phyloP scores from a whole-genome alignment of 2,329 filamentous ascomycete species.

The Biscogniauxia mediterranea region DNA sequence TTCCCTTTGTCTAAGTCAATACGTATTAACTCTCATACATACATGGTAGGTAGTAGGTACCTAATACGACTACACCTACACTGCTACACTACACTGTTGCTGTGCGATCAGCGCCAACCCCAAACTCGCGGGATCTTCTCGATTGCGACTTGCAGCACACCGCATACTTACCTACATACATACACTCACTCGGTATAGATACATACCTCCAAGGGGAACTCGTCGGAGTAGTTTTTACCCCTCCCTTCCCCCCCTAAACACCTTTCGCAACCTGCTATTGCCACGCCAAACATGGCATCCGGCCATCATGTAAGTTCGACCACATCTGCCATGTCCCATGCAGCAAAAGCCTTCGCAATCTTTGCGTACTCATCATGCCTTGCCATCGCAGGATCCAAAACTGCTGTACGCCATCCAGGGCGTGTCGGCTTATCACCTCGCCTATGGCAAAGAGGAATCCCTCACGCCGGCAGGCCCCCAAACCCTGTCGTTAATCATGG shows the following conservation, averaged over 20 bases:
- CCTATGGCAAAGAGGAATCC: conserved; percentile 78
- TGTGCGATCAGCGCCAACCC: neutral
- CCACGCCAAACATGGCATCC: conserved; percentile 39
- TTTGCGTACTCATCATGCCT: conserved; percentile 9
- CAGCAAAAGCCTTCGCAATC: neutral
- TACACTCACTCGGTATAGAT: neutral
- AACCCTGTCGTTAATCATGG: conserved; percentile 92
- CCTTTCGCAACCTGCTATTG: neutral
- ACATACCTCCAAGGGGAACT: neutral
- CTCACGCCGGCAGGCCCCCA: conserved; percentile 85
- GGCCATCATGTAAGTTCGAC: conserved; percentile 41
- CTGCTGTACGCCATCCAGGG: conserved; percentile 72
- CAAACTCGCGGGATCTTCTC: neutral
- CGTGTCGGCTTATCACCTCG: conserved; percentile 87
- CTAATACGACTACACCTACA: neutral
- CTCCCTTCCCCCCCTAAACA: too few relatives aligned
- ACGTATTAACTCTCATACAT: too few relatives aligned
- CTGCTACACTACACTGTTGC: neutral
- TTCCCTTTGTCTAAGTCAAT: too few relatives aligned
- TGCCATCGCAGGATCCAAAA: conserved; percentile 54
- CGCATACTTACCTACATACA: too few relatives aligned
- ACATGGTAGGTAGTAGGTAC: too few relatives aligned
- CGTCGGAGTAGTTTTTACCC: neutral
- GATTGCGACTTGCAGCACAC: neutral
- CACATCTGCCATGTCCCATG: conserved; percentile 3